Percentiles rank a stretch among this genome's conserved stretches.
phyloP scores from a whole-genome alignment of 768 basidiomycete genomes.

The Podaxis carcinomalis region DNA sequence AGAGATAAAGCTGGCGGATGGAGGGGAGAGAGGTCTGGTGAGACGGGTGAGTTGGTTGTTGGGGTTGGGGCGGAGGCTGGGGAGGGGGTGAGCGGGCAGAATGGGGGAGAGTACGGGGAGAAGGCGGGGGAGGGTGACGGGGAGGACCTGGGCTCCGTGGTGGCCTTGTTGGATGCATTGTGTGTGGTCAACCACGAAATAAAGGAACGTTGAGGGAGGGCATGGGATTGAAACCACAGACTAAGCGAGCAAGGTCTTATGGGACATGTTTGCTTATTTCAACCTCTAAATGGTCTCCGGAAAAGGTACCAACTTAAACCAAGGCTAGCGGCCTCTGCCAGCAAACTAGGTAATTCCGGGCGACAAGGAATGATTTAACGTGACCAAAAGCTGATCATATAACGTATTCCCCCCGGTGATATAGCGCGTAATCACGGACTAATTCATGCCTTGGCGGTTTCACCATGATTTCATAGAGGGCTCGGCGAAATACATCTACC shows the following conservation, averaged over 20 bases:
- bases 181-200: conserved; percentile 19
- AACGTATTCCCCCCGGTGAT: conserved; percentile 28
- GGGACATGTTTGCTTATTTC: conserved; percentile 20
- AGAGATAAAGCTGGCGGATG: conserved; percentile 65
- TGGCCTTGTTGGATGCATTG: conserved; percentile 21
- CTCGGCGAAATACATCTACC: conserved; percentile 16
- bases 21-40: conserved; percentile 50
- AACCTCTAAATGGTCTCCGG: conserved; percentile 26
- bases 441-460: conserved; percentile 21
- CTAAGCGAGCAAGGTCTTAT: conserved; percentile 29
- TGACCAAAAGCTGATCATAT: conserved; percentile 30
- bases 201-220: conserved; percentile 20
- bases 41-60: conserved; percentile 14
- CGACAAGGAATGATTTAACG: conserved; percentile 28
- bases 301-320: conserved; percentile 36
- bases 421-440: conserved; percentile 24
- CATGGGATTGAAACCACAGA: conserved; percentile 28
- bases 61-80: conserved; percentile 17
- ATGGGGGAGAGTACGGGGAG: conserved; percentile 19
- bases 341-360: conserved; percentile 33
- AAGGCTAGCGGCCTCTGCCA: conserved; percentile 26
- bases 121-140: conserved; percentile 9
- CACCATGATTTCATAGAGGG: conserved; percentile 17
- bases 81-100: conserved; percentile 8
- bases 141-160: conserved; percentile 19